Evolutionary conservation across 2,329 filamentous ascomycete genomes (phyloP), one percentile per base, ranked within the genome.

Genomic region (Cladosporium velox): DNA sequence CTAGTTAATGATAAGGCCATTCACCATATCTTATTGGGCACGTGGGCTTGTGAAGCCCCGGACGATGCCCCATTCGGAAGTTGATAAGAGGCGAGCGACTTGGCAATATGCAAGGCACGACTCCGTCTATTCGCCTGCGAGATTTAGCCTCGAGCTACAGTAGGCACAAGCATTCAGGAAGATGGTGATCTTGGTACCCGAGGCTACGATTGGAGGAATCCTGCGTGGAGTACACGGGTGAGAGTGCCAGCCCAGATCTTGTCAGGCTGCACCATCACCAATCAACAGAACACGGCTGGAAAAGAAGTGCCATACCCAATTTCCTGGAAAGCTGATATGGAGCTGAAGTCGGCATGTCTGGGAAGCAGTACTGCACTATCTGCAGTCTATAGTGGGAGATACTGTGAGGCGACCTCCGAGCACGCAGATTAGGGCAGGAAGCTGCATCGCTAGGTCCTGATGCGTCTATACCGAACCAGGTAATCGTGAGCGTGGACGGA

Each of bases 21-120:
- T 57, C 61, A 57, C 35, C 21, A 14, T 64, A 64, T 64, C 61
- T 64, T 26, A 21, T 14, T 18, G 44, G 38, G 61, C 61, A 64
- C 61, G 61, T 64, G 61, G 61, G 61, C 12, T 18, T 21, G 30
- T 57, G 34, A 32, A 57, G 61, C 61, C 61, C 26, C 51, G 51
- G 61, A 49, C 49, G n/a, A 38, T 55, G 34, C 47, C 30, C 34
- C 30, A 55, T 21, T 35, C 18, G 61, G 61, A 64, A 64, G 61
- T 64, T 64, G 24, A 32, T 32, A 64, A 64, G 61, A 55, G 41
- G 34, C 35, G 34, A 26, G 32, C 26, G 26, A 57, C 61, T 64
- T 64, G 61, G 61, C 61, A 54, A 64, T 38, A 34, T 32, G 61
- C 51, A 64, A 57, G 61, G 61, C 61, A 38, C 32, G 30, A 49